Base-by-base conservation (phyloP, 768 basidiomycete genomes). In the Leccinum ochraceum region DNA sequence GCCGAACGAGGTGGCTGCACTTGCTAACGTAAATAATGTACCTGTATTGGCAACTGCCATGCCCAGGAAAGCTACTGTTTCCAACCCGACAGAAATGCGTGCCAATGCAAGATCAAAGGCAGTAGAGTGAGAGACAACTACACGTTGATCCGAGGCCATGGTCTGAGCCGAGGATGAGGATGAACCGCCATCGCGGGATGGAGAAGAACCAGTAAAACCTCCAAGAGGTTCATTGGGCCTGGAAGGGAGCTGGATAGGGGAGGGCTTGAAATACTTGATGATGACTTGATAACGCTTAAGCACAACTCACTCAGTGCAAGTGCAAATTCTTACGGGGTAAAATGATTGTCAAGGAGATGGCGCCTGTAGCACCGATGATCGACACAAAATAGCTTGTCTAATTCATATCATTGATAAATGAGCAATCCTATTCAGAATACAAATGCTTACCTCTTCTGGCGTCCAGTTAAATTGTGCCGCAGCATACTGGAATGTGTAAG, bases 381-480 rank as follows among this genome's bases (percentile, higher is more conserved):
- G 84, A 87, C 11, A 90, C 66, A 77, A 81, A 91, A 67, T 91
- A 91, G 20, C 89, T 89, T n/a, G 86, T 70, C 90, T 91, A 56
- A 28, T 51, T 30, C 16, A 48, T 5, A 11, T 48, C 20, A 58
- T 57, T 55, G 60, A 52, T 28, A 24, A 36, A 52, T 0, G 20
- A 44, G n/a, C 44, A 28, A 50, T 60, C n/a, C 22, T 17, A 24
- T 22, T 44, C 36, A 22, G 17, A 9, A 58, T 24, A 11, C n/a
- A 32, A 49, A 36, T 5, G 68, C 81, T 37, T 63, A 89, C 88
- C 58, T 73, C 77, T 75, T 89, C 86, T 22, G 90, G 78, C 26
- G 74, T 80, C 91, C 90, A 93, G 3, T 80, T 78, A 69, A 89
- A 92, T 3, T 75, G 78, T 0, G 78, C 73, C 9, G 81, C 77